phyloP scores from a whole-genome alignment of 805 yeast genomes.

The Diddensiella transvaalensis region DNA sequence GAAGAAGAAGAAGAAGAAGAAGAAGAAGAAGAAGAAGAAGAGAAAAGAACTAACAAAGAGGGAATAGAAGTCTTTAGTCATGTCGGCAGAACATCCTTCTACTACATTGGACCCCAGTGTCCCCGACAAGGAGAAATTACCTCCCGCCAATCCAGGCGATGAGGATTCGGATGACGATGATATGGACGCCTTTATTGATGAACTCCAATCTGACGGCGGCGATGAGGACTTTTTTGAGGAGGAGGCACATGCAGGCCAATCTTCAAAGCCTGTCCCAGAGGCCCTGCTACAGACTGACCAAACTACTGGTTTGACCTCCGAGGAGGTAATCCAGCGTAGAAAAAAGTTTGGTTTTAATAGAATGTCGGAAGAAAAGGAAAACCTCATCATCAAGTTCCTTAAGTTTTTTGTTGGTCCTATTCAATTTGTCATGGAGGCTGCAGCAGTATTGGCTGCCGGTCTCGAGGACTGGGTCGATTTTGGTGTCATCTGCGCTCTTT shows the following conservation, averaged over 20 bases:
- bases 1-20: no score
- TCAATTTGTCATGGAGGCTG: conserved; percentile 96
- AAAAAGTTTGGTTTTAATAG: conserved; percentile 88
- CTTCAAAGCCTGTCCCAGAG: conserved; percentile 79
- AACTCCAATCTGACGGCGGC: conserved; percentile 63
- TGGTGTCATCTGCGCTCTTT: conserved; percentile 91
- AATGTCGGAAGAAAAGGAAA: conserved; percentile 87
- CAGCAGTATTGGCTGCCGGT: conserved; percentile 94
- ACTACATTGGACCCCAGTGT: conserved; percentile 5
- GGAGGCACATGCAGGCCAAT: conserved; percentile 45
- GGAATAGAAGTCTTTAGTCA: no score
- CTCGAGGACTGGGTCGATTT: conserved; percentile 97
- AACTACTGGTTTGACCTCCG: conserved; percentile 66
- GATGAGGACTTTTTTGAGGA: conserved; percentile 41
- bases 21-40: no score
- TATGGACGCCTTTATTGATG: conserved; percentile 54
- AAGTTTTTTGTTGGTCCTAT: conserved; percentile 93
- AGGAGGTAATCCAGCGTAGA: conserved; percentile 77
- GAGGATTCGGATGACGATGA: conserved; percentile 65
- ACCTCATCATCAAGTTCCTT: conserved; percentile 70
- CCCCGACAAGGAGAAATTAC: conserved; percentile 43
- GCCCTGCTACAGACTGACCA: conserved; percentile 82
- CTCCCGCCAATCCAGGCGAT: conserved; percentile 43
- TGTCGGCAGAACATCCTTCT: conserved; percentile 4
- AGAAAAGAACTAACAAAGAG: no score